Evolutionary conservation across 345 rosid genomes (phyloP).

Genomic region (Ailanthus altissimus): DNA sequence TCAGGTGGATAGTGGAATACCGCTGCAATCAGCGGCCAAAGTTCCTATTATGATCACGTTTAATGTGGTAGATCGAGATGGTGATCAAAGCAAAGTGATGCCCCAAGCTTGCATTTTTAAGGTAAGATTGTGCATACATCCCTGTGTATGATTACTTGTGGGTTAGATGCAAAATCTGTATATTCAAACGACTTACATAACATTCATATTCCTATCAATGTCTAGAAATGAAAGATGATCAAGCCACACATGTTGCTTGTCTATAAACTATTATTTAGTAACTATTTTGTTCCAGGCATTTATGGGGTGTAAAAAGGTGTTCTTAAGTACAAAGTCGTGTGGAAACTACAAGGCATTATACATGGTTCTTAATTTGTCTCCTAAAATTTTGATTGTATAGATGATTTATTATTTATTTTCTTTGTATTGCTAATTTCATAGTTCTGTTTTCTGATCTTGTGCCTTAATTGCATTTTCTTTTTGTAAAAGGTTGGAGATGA

Average conservation of each 20-base stretch:
- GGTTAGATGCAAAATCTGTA: conserved; percentile 1
- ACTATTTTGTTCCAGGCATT: background rate
- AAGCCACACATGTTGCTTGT: background rate
- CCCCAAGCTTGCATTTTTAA: conserved; percentile 99
- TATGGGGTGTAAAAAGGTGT: background rate
- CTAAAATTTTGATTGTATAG: background rate
- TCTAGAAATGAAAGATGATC: conserved; percentile 1
- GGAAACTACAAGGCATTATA: background rate
- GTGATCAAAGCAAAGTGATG: conserved; percentile 56
- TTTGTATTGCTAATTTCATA: background rate
- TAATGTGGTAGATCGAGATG: conserved; percentile 85
- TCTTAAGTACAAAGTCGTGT: background rate
- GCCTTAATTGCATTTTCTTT: conserved; percentile 20
- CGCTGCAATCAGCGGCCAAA: conserved; percentile 96
- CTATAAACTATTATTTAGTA: background rate
- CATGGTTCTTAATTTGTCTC: background rate
- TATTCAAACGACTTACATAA: background rate
- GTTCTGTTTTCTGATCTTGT: conserved; percentile 8
- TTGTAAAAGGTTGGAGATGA: conserved; percentile 98
- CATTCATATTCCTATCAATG: background rate
- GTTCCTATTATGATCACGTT: conserved; percentile 96
- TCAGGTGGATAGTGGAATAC: conserved; percentile 93
- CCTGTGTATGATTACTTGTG: background rate
- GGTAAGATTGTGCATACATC: conserved; percentile 37
- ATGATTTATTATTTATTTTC: background rate